These are phyloP conservation scores for Spinacia oleracea DNA, from an alignment of 179 eudicot genomes.

Conservation along the genomic window DNA sequence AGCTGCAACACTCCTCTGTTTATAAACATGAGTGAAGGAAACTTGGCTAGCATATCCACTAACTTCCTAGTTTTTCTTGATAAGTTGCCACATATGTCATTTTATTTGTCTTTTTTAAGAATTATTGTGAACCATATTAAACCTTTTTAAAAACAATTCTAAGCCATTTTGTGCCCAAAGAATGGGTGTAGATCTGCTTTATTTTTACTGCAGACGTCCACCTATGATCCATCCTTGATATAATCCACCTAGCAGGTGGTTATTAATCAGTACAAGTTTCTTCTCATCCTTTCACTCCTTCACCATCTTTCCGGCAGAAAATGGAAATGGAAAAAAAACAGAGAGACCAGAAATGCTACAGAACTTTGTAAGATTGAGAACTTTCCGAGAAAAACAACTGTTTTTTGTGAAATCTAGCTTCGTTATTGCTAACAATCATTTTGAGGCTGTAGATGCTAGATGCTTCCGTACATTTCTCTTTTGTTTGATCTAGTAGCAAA, in stretches of 20 bases:
- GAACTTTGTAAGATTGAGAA: too few species aligned
- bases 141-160: neutral
- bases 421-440: neutral
- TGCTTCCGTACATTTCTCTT: too few species aligned
- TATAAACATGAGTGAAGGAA: neutral
- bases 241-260: too few species aligned
- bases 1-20: neutral
- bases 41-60: neutral
- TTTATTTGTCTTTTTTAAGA: neutral
- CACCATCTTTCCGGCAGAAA: too few species aligned
- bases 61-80: neutral
- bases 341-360: too few species aligned
- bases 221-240: too few species aligned
- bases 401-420: neutral
- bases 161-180: neutral
- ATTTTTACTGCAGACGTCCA: neutral
- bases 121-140: neutral
- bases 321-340: too few species aligned
- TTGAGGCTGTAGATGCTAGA: neutral
- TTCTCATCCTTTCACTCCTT: too few species aligned
- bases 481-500: neutral
- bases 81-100: neutral
- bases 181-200: neutral
- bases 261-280: too few species aligned
- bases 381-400: too few species aligned